These are phyloP conservation scores for Populus hybrid DNA, from an alignment of 441 rosid genomes.

Conservation along the genomic window DNA sequence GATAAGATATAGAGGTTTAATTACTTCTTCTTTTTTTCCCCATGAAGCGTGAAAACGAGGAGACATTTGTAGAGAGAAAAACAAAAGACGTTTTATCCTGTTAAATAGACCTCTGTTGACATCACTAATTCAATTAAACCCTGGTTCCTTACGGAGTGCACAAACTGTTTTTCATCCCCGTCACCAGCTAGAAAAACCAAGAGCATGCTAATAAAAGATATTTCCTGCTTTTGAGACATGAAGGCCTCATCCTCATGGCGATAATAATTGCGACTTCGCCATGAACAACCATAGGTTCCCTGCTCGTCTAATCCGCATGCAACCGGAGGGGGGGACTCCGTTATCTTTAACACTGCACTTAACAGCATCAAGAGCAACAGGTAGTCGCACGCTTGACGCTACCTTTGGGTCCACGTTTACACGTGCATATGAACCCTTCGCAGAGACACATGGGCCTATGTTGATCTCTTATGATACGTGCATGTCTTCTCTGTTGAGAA, in stretches of 20 bases:
- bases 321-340: not conserved
- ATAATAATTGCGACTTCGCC: slow-evolving; percentile 8
- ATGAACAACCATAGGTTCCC: not conserved
- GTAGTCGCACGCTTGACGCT: not conserved
- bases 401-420: slow-evolving; percentile 15
- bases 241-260: not conserved
- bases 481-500: slow-evolving; percentile 15
- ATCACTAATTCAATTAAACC: too few relatives aligned
- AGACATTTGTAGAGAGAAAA: too few relatives aligned
- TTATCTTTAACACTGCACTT: slow-evolving; percentile 4
- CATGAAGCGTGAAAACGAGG: too few relatives aligned
- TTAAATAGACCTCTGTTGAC: too few relatives aligned
- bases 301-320: slow-evolving; percentile 18
- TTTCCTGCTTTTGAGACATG: slow-evolving; percentile 16
- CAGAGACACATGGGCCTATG: slow-evolving; percentile 24
- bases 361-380: not conserved
- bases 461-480: slow-evolving; percentile 23
- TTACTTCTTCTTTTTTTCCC: too few relatives aligned
- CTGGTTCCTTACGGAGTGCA: too few relatives aligned
- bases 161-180: too few relatives aligned
- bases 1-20: too few relatives aligned
- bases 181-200: not conserved
- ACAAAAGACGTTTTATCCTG: too few relatives aligned
- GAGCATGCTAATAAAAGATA: not conserved
- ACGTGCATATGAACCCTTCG: slow-evolving; percentile 15